Base-by-base conservation (phyloP, 1,284 basidiomycete species). In the Athelia sp. region DNA sequence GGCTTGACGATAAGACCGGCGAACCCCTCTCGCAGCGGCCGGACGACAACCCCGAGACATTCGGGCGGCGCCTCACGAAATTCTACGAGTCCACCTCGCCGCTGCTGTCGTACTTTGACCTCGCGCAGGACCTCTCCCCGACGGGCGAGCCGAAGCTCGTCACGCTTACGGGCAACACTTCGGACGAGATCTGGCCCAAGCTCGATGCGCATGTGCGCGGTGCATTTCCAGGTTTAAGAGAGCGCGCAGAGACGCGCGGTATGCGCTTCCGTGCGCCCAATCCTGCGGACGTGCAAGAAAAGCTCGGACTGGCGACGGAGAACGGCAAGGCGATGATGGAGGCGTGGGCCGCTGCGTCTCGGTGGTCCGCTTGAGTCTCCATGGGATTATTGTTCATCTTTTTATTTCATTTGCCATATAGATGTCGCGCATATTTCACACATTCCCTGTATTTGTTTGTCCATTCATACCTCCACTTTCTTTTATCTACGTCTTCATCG, bases 111-210 rank as follows among this genome's bases (percentile, higher is more conserved):
- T 90, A 94, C 69, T 98, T 91, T 66, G 60, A 75, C 13, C 66
- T 72, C n/a, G 58, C 62, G 21, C 62, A 70, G 34, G 54, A 45
- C 47, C 26, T 43, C 10, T 32, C 46, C 9, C 67, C 63, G 13
- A 62, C 74, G 22, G 74, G 75, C 45, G 68, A 72, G 49, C 62
- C 81, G 35, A 75, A 75, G 50, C 73, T 94, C n/a, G 80, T 85
- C 54, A 84, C 84, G 11, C 68, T 98, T n/a, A 72, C 76, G 22
- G 95, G 95, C 4, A 73, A 77, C 54, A 91, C 91, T 15, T 93
- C 90, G 19, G 91, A 98, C 65, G 91, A 97, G 70, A 97, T 98
- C 56, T 95, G 91, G 90, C 91, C 90, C 1, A 73, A 84, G 57
- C 75, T 95, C 4, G 86, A 90, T 51, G 66, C 66, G 29, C 68